Base-by-base conservation (phyloP, 345 rosid species). In the Citrus glauca region DNA sequence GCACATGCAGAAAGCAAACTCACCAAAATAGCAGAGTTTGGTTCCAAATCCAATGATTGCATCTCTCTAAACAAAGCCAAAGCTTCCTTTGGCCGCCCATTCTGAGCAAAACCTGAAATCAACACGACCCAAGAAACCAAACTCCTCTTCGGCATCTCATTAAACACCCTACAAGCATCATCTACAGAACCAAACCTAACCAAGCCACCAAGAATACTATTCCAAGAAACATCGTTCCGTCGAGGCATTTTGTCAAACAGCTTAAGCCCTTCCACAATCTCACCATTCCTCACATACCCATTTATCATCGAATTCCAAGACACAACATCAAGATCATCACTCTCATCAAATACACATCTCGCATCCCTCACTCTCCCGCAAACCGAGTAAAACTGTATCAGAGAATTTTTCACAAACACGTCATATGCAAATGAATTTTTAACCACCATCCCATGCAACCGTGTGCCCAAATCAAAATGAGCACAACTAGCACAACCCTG, bases 21-120 rank as follows among this genome's bases (percentile, higher is more conserved):
- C 20, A 78, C 78, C 57, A 82, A 60, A 45, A 82, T 78, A 4
- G 81, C 81, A 19, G 81, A 71, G 57, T 77, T 85, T 62, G 87
- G 77, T 35, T n/a, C 50, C 66, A 74, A 73, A 40, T 53, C 66
- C 66, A 82, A 73, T 27, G 20, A 25, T 63, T 77, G 85, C 85
- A 85, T 85, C 71, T 45, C 74, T 62, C 85, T 81, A 72, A 85
- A 85, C 77, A 82, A 72, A 63, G 81, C 75, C 81, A 85, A 75
- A 19, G 85, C 77, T 65, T 73, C 83, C 57, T 77, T 62, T 9
- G 75, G 80, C 45, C 71, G 64, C 38, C 82, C 80, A 38, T 78
- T 57, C 35, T 84, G 73, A 57, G 82, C 80, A 40, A 74, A 80
- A 6, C 82, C 85, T 55, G 77, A 73, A 20, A 85, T 82, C 69